Base-by-base conservation (phyloP, 164 flowering plant species). In the Stephania cephalantha region DNA sequence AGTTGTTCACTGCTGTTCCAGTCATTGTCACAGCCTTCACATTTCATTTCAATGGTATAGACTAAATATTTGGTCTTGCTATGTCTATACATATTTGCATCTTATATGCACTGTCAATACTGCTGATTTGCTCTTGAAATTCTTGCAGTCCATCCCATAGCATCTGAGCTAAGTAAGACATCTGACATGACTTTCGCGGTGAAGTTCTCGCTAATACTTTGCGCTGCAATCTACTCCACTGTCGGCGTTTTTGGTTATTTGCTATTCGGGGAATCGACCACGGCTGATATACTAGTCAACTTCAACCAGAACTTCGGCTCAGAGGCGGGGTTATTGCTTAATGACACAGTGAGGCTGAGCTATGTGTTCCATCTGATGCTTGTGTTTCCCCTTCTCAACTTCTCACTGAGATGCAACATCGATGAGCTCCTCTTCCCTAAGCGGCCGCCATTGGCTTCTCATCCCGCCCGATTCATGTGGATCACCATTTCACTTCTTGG, bases 21-120 rank as follows among this genome's bases (percentile, higher is more conserved):
- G 98, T 96, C 15, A 88, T 94, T 4, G 99, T 96, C 3, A 91
- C 97, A 8, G 97, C 98, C 42, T 96, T 89, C 85, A 92, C 95
- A 42, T 96, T 90, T 77, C 98, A 96, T 78, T 96, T 92, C 85
- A 96, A 94, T 80, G 95, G 99, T 93, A 73, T 5, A 3, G 8
- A 53, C 61, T 53, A 53, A 13, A 58, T 58, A 17, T 15, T 58
- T 17, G n/a, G 22, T 7, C 22, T 18, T 18, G 9, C 6, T 20
- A 61, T 35, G 42, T 35, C 2, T 35, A 35, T 35, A 35, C 4
- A 35, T 35, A 35, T 35, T 35, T 35, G 1, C 42, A 3, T 61
- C 22, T 25, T 58, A 5, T 4, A 58, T 58, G 7, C 9, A 61
- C 8, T 61, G 22, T n/a, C 2, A 61, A 61, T 61, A 9, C n/a